These are phyloP conservation scores for Litchi chinensis DNA, from an alignment of 345 rosid genomes.

Conservation along the genomic window DNA sequence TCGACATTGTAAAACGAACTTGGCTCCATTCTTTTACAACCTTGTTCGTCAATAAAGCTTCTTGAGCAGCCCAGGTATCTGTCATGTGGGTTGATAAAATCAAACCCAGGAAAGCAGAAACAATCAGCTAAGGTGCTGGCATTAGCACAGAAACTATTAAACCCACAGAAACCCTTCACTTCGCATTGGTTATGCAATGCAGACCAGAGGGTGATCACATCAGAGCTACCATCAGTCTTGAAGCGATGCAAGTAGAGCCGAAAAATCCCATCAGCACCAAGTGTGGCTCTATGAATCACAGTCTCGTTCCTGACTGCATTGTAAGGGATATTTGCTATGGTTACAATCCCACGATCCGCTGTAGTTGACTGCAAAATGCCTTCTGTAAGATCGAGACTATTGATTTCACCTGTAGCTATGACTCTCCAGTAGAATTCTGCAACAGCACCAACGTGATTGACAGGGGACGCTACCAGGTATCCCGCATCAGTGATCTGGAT, in stretches of 20 bases:
- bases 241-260: no score
- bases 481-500: background rate
- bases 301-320: no score
- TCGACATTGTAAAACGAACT: background rate
- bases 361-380: no score
- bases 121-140: background rate
- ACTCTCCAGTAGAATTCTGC: background rate
- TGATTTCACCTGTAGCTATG: no score
- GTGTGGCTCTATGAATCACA: no score
- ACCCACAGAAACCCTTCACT: slow-evolving; percentile 5
- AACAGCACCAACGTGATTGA: background rate
- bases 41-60: background rate
- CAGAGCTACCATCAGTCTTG: no score
- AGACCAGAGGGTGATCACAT: background rate
- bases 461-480: background rate
- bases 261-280: no score
- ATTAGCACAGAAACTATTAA: slow-evolving; percentile 2
- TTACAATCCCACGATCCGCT: no score
- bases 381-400: no score
- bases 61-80: slow-evolving; percentile 7
- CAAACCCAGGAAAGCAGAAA: slow-evolving; percentile 18
- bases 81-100: background rate
- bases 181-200: background rate
- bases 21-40: background rate
- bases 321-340: no score